Conservation (phyloP, 192 early-diverging fungal species). For the Coemansia sp. region DNA sequence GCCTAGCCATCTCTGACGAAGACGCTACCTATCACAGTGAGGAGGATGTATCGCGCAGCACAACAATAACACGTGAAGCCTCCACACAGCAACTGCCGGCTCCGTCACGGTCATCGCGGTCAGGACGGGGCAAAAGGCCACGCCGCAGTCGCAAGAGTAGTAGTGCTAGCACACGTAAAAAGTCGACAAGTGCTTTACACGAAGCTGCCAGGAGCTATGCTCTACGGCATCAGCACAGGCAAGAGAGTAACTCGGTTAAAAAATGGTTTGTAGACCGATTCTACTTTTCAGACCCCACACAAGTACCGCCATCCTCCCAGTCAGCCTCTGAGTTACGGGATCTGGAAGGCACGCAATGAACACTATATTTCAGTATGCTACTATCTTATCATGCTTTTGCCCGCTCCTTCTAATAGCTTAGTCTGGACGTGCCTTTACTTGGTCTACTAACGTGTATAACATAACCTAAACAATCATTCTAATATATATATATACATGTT, state of each 20-base stretch:
- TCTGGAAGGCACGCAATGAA: slow-evolving; percentile 9
- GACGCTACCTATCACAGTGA: slow-evolving; percentile 25
- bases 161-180: slow-evolving; percentile 10
- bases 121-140: slow-evolving; percentile 15
- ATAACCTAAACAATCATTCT: neutral
- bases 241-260: slow-evolving; percentile 35
- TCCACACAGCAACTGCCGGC: slow-evolving; percentile 8
- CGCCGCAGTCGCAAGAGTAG: slow-evolving; percentile 33
- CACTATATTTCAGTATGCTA: neutral
- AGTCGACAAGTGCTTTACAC: slow-evolving; percentile 21
- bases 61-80: slow-evolving; percentile 34
- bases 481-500: neutral
- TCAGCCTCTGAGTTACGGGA: slow-evolving; percentile 30
- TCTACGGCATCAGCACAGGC: slow-evolving; percentile 43
- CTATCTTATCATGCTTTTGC: neutral
- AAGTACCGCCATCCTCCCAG: slow-evolving; percentile 39
- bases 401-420: neutral
- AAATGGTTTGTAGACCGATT: slow-evolving; percentile 51
- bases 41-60: slow-evolving; percentile 34
- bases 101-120: slow-evolving; percentile 5
- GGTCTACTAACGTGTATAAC: neutral
- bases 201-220: slow-evolving; percentile 49
- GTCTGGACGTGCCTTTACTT: neutral
- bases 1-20: slow-evolving; percentile 18
- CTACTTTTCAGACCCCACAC: slow-evolving; percentile 51